phyloP scores from a whole-genome alignment of 176 grass and related monocot species.

The Miscanthus lutarioriparius region DNA sequence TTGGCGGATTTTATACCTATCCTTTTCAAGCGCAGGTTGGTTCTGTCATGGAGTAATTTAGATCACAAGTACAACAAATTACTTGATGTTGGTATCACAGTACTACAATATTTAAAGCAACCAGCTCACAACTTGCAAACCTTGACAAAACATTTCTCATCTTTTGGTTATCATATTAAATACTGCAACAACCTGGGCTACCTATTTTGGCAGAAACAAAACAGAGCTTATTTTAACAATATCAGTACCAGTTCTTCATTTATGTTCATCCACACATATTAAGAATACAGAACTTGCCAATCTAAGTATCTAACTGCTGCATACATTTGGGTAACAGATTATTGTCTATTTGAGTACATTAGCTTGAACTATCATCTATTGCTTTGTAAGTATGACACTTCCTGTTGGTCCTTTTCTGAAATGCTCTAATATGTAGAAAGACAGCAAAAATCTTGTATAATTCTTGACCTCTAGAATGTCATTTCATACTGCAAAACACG shows the following conservation, averaged over 20 bases:
- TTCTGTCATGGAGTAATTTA: slow-evolving; percentile 54
- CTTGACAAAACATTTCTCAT: not conserved
- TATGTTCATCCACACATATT: slow-evolving; percentile 6
- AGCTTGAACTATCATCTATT: slow-evolving; percentile 20
- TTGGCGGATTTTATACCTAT: slow-evolving; percentile 94
- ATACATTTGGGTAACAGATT: not conserved
- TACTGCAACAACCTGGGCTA: slow-evolving; percentile 6
- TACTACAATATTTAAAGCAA: slow-evolving; percentile 25
- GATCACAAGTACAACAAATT: slow-evolving; percentile 33
- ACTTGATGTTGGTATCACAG: slow-evolving; percentile 7
- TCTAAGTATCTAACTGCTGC: not conserved
- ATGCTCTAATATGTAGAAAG: slow-evolving; percentile 1
- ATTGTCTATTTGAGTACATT: slow-evolving; percentile 1
- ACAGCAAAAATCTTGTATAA: not conserved
- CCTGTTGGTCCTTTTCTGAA: slow-evolving; percentile 11
- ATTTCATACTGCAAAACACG: not conserved
- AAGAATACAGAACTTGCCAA: slow-evolving; percentile 10
- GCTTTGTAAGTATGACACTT: not conserved
- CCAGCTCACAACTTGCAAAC: not conserved
- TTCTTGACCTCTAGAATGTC: slow-evolving; percentile 13
- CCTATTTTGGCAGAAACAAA: not conserved
- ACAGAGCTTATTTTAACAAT: not conserved
- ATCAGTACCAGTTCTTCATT: not conserved
- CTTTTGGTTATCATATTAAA: slow-evolving; percentile 10
- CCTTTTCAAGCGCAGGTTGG: slow-evolving; percentile 95